A percentile compares a stretch with the other conserved stretches of the same genome.
Evolutionary conservation across 106 monocot genomes (phyloP).

Genomic region (Dioscorea zingiberensis): DNA sequence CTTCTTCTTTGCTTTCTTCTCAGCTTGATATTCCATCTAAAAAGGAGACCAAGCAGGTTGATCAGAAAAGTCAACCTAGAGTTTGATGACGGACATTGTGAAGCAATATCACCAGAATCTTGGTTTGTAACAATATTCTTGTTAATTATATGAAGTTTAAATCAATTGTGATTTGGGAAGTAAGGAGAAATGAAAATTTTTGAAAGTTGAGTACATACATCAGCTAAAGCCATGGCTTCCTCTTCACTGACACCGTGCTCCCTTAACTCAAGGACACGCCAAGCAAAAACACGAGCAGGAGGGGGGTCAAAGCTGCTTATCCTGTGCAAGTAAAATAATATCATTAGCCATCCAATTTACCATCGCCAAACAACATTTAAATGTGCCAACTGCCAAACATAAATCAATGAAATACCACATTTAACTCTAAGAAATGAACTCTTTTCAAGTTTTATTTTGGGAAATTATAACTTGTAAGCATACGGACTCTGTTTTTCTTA

Average conservation of each 20-base stretch:
- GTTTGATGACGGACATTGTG: too few relatives aligned
- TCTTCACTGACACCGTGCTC: slow-evolving; percentile 71
- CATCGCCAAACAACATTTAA: neutral
- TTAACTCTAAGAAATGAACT: too few relatives aligned
- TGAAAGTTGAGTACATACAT: slow-evolving; percentile 36
- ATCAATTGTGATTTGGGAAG: neutral
- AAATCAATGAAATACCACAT: too few relatives aligned
- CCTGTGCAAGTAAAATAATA: slow-evolving; percentile 23
- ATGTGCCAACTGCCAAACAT: too few relatives aligned
- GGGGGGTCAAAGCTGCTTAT: slow-evolving; percentile 78
- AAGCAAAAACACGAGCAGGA: slow-evolving; percentile 87
- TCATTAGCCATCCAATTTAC: neutral
- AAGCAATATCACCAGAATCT: neutral
- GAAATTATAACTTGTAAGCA: too few relatives aligned
- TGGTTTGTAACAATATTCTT: too few relatives aligned
- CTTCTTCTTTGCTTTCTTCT: slow-evolving; percentile 91
- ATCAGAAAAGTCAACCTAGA: neutral
- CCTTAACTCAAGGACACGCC: slow-evolving; percentile 79
- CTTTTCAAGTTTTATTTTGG: too few relatives aligned
- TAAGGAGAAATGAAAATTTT: neutral
- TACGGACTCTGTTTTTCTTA: too few relatives aligned
- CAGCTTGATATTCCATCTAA: slow-evolving; percentile 71
- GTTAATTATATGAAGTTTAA: too few relatives aligned
- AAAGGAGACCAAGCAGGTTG: slow-evolving; percentile 2
- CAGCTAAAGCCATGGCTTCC: slow-evolving; percentile 90